Percentiles rank a stretch among this genome's conserved stretches.
Conservation (phyloP, 495 filamentous ascomycete genomes). For the Hamigera avellanea region DNA sequence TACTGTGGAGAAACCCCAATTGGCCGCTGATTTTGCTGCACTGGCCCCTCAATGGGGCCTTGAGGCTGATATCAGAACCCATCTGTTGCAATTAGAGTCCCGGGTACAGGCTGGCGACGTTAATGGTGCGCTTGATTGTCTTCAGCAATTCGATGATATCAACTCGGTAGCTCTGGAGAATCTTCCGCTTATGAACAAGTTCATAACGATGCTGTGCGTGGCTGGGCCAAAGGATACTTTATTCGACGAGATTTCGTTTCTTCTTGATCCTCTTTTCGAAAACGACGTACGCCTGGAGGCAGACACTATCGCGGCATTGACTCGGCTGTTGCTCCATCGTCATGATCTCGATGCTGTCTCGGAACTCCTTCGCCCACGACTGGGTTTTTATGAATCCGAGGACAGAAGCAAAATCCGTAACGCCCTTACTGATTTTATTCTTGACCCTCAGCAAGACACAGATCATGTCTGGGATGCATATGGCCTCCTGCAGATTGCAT, state of each 20-base stretch:
- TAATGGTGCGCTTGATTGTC: conserved; percentile 49
- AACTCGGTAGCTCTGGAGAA: conserved; percentile 42
- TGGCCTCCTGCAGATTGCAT: conserved; percentile 59
- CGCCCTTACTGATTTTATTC: conserved; percentile 51
- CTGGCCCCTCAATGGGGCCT: conserved; percentile 53
- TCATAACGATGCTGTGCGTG: conserved; percentile 61
- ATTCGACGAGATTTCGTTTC: conserved; percentile 55
- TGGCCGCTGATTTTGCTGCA: conserved; percentile 59
- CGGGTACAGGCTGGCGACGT: conserved; percentile 58
- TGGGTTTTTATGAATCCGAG: conserved; percentile 45
- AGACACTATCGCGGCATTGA: conserved; percentile 60
- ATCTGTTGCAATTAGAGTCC: conserved; percentile 64
- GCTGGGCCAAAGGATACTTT: conserved; percentile 36
- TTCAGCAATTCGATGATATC: conserved; percentile 46
- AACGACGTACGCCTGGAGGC: conserved; percentile 55
- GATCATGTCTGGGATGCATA: conserved; percentile 72
- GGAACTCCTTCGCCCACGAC: conserved; percentile 61
- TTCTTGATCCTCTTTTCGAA: conserved; percentile 65
- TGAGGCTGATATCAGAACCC: conserved; percentile 50
- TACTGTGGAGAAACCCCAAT: conserved; percentile 52
- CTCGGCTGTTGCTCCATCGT: conserved; percentile 54
- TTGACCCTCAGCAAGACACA: conserved; percentile 47
- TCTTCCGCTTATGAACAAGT: conserved; percentile 55
- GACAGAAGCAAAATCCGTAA: conserved; percentile 53
- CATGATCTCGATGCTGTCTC: conserved; percentile 64